Conservation (phyloP, 352 stramenopile genomes). For the Phytophthora tubulina region DNA sequence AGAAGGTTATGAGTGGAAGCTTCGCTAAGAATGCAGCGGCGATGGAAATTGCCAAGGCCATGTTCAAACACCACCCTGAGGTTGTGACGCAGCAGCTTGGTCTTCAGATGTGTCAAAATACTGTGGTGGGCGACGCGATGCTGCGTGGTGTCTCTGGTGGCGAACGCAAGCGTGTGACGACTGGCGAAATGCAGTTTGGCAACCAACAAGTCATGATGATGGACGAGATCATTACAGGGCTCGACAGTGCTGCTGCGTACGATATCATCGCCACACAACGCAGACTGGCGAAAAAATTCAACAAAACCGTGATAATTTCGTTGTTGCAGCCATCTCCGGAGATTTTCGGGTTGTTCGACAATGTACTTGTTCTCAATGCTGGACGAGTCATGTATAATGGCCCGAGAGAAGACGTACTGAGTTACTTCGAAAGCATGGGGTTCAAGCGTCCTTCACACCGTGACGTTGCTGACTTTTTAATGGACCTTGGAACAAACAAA, state of each 20-base stretch:
- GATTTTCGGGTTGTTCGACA: conserved; percentile 47
- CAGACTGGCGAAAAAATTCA: conserved; percentile 45
- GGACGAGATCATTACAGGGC: conserved; percentile 94
- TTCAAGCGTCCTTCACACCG: conserved; percentile 44
- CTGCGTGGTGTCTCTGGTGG: conserved; percentile 76
- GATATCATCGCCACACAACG: conserved; percentile 75
- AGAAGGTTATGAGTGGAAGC: conserved; percentile 41
- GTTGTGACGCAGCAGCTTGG: conserved; percentile 52
- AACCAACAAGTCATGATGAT: conserved; percentile 76
- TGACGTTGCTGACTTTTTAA: conserved; percentile 47
- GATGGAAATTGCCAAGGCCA: conserved; percentile 26
- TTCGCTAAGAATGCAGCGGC: conserved; percentile 40
- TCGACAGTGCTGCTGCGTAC: conserved; percentile 92
- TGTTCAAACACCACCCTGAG: conserved; percentile 52
- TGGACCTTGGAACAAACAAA: conserved; percentile 48
- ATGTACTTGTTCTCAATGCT: conserved; percentile 47
- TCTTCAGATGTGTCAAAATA: conserved; percentile 53
- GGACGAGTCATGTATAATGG: conserved; percentile 43
- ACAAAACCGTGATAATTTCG: conserved; percentile 62
- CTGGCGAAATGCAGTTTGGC: conserved; percentile 77
- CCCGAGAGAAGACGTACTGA: conserved; percentile 60
- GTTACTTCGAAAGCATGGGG: conserved; percentile 79
- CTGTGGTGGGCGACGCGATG: conserved; percentile 62
- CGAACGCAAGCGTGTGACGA: conserved; percentile 77
- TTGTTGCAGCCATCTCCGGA: conserved; percentile 81